Percentiles rank a stretch among this genome's conserved stretches.
Conservation (phyloP, 768 basidiomycete species). For the Panaeolus papilionaceus region DNA sequence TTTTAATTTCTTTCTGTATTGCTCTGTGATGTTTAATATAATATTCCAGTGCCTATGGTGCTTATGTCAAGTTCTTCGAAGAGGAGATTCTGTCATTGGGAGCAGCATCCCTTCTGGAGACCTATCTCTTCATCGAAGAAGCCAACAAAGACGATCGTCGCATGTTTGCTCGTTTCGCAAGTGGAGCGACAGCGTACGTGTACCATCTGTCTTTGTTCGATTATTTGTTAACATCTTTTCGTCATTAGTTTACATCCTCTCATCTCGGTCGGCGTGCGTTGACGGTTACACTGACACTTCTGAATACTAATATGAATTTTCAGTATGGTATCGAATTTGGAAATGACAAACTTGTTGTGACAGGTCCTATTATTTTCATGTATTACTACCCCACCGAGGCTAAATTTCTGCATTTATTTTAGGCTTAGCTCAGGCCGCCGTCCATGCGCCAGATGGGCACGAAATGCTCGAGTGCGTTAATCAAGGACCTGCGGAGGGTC, state of each 20-base stretch:
- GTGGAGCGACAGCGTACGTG: slow-evolving; percentile 38
- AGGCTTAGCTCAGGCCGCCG: slow-evolving; percentile 60
- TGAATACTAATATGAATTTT: background rate
- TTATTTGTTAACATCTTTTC: background rate
- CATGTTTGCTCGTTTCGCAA: slow-evolving; percentile 44
- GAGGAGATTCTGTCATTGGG: slow-evolving; percentile 45
- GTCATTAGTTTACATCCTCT: slow-evolving; percentile 54
- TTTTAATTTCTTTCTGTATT: too few relatives aligned
- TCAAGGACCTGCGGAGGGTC: slow-evolving; percentile 23
- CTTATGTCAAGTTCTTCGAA: slow-evolving; percentile 47
- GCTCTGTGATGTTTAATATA: too few relatives aligned
- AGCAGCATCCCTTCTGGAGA: slow-evolving; percentile 46
- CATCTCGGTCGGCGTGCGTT: slow-evolving; percentile 58
- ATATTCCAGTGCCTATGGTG: slow-evolving; percentile 41
- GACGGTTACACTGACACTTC: background rate
- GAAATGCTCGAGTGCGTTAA: background rate
- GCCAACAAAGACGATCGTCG: slow-evolving; percentile 38
- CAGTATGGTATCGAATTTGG: slow-evolving; percentile 63
- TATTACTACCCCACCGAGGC: background rate
- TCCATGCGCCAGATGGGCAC: slow-evolving; percentile 36
- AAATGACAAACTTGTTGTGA: slow-evolving; percentile 53
- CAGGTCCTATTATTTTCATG: slow-evolving; percentile 39
- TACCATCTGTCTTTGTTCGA: background rate
- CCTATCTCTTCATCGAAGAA: slow-evolving; percentile 49
- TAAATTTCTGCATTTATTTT: background rate